A percentile compares a stretch with the other conserved stretches of the same genome.
phyloP scores from a whole-genome alignment of 331 rosid species.

The Arachis monticola region DNA sequence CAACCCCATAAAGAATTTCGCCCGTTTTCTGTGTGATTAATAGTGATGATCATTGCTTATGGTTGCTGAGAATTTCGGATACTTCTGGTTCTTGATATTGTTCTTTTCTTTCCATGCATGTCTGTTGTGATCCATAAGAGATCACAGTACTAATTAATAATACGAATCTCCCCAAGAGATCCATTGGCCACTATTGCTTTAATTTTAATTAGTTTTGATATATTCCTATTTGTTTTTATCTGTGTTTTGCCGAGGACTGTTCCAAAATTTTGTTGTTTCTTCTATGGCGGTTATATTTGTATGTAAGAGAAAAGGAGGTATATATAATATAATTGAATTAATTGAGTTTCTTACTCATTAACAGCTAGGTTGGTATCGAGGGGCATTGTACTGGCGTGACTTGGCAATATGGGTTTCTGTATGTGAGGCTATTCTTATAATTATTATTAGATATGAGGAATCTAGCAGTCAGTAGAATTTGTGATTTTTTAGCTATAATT shows the following conservation, averaged over 20 bases:
- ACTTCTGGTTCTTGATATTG: too few relatives aligned
- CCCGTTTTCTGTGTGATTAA: too few relatives aligned
- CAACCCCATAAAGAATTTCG: too few relatives aligned
- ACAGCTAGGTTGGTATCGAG: constrained; percentile 19
- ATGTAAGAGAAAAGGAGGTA: background rate
- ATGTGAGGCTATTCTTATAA: background rate
- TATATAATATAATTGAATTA: background rate
- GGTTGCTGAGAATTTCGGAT: too few relatives aligned
- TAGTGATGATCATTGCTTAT: too few relatives aligned
- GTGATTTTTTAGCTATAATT: too few relatives aligned
- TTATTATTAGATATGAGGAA: too few relatives aligned
- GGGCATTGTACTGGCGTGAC: constrained; percentile 33
- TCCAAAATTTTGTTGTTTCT: constrained; percentile 18
- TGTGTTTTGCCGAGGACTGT: background rate
- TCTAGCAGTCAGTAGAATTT: too few relatives aligned
- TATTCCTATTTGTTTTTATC: background rate
- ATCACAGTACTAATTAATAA: too few relatives aligned
- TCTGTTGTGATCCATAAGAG: too few relatives aligned
- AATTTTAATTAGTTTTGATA: background rate
- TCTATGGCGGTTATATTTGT: constrained; percentile 15
- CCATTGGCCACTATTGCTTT: background rate
- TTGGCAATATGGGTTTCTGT: constrained; percentile 27
- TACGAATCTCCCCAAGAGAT: too few relatives aligned
- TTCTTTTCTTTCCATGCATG: too few relatives aligned
- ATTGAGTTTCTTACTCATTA: background rate